These are phyloP conservation scores for Malassezia sympodialis DNA, from an alignment of 1,284 basidiomycete genomes.

Conservation along the genomic window DNA sequence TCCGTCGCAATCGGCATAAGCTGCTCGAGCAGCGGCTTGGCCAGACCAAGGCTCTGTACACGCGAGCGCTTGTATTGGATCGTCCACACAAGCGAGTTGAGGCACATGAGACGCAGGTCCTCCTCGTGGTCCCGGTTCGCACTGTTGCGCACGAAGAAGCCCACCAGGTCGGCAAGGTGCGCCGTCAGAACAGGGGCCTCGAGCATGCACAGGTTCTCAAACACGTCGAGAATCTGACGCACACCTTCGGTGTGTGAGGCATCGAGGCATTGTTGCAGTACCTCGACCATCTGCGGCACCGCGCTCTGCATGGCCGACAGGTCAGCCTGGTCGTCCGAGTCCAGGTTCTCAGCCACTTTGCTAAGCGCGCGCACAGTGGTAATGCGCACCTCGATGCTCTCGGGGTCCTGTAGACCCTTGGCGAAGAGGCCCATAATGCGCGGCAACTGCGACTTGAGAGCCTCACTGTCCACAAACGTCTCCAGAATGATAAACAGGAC, in stretches of 20 bases:
- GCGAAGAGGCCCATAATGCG: conserved; percentile 75
- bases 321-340: conserved; percentile 73
- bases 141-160: conserved; percentile 78
- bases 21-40: conserved; percentile 74
- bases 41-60: conserved; percentile 76
- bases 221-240: conserved; percentile 83
- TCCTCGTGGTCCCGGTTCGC: conserved; percentile 68
- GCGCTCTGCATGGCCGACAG: conserved; percentile 85
- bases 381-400: conserved; percentile 80
- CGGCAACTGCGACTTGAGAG: conserved; percentile 66
- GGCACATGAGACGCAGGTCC: conserved; percentile 76
- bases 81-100: conserved; percentile 93
- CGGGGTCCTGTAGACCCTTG: conserved; percentile 69
- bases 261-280: conserved; percentile 79
- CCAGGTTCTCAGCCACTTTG: conserved; percentile 86
- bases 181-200: conserved; percentile 85
- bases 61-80: conserved; percentile 87
- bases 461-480: conserved; percentile 65
- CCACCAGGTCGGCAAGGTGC: conserved; percentile 74
- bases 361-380: conserved; percentile 76
- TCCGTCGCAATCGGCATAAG: conserved; percentile 91
- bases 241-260: conserved; percentile 69
- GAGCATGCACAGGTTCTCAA: conserved; percentile 83
- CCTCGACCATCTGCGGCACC: conserved; percentile 78
- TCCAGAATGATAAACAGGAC: conserved; percentile 87